Evolutionary conservation across 441 rosid genomes (phyloP), one percentile per base, ranked within the genome.

Genomic region (Isatis lusitanica): DNA sequence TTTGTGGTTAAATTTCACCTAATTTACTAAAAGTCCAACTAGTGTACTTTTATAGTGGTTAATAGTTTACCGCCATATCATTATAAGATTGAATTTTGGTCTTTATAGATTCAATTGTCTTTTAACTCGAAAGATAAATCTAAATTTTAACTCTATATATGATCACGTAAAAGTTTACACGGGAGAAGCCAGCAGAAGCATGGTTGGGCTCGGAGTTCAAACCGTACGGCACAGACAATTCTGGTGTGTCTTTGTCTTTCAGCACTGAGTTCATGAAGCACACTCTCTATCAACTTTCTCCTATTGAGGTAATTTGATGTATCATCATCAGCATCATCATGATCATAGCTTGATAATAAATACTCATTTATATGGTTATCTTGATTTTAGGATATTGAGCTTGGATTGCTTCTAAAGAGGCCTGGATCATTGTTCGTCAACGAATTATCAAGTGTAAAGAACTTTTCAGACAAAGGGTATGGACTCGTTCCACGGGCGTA

Each of bases 371-470:
- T 28, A 48, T 48, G 33, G 70, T 35, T 16, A 50, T 65, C 63
- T 63, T 70, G 38, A 26, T 64, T 64, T 4, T 18, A 86, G 90
- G 90, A 87, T 66, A 55, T 83, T 35, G 88, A 86, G 48, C 84
- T 86, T 1, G 85, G 79, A 4, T 80, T 83, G 79, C 64, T 69
- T 42, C 35, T 83, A 46, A 43, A 36, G n/a, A 84, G 89, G 40
- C 83, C 85, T 1, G 79, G 82, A 58, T 82, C 87, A 0, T 38
- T 85, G 30, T 84, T 85, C 73, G 0, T 74, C 0, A 72, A 43
- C 11, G 83, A 85, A 46, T 50, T 89, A 68, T 40, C 83, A 1
- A 70, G 62, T 61, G 6, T 72, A 7, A 43, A 73, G 18, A 78
- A 75, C 63, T 76, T 83, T 35, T 74, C 82, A 1, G 15, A 44